phyloP scores from a whole-genome alignment of 345 rosid species.

The Eutrema yunnanense region DNA sequence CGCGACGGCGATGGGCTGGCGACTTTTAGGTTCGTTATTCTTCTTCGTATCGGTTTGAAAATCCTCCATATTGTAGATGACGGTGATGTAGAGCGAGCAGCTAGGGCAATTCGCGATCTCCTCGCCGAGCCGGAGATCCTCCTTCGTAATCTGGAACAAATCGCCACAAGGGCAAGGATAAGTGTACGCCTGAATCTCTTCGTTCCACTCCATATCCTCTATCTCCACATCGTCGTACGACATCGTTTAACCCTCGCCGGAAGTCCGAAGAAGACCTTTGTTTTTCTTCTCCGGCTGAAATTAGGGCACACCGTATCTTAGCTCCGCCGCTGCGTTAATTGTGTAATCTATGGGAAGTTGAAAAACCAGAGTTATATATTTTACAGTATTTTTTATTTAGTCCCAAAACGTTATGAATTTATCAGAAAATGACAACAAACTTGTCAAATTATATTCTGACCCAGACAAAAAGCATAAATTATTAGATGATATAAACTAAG shows the following conservation, averaged over 20 bases:
- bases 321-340: constrained; percentile 6
- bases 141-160: constrained; percentile 84
- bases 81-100: constrained; percentile 88
- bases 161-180: constrained; percentile 97
- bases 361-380: not conserved
- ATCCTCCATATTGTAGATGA: constrained; percentile 79
- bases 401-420: not conserved
- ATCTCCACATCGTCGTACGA: constrained; percentile 99
- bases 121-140: constrained; percentile 76
- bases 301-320: constrained; percentile 5
- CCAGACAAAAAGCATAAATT: not conserved
- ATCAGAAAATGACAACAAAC: not conserved
- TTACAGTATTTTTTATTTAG: not conserved
- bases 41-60: constrained; percentile 44
- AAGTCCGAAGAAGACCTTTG: not conserved
- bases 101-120: constrained; percentile 89
- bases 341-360: not conserved
- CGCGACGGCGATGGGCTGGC: constrained; percentile 54
- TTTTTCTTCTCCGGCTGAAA: constrained; percentile 9
- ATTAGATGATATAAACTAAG: no score
- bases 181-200: constrained; percentile 67
- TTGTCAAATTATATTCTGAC: not conserved
- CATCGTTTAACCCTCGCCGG: constrained; percentile 33
- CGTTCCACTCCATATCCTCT: constrained; percentile 96
- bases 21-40: constrained; percentile 34